These are phyloP conservation scores for Neonectria sp. DNA, from an alignment of 2,329 filamentous ascomycete species.

Conservation along the genomic window DNA sequence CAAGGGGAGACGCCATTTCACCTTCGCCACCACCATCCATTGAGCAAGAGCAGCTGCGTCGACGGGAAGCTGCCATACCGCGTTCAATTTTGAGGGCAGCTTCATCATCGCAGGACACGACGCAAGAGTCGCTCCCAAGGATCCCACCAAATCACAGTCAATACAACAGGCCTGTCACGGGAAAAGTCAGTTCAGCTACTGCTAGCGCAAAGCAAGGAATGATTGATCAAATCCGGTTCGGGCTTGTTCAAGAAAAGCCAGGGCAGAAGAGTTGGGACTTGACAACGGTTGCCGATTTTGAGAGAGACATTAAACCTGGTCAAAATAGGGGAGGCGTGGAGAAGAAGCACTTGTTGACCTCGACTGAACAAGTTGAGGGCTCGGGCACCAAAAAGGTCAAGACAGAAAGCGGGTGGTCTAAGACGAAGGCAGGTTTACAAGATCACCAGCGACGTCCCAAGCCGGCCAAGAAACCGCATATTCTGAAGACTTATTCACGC, in stretches of 20 bases:
- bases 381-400: constrained; percentile 35
- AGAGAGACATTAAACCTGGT: constrained; percentile 30
- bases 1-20: constrained; percentile 38
- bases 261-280: constrained; percentile 31
- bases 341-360: constrained; percentile 2
- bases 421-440: background rate
- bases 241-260: constrained; percentile 37
- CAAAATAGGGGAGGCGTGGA: constrained; percentile 1
- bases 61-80: constrained; percentile 49
- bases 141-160: constrained; percentile 38
- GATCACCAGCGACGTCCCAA: background rate
- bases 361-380: constrained; percentile 4
- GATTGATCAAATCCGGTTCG: constrained; percentile 49
- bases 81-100: constrained; percentile 55
- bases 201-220: constrained; percentile 34
- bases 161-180: constrained; percentile 42
- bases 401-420: constrained; percentile 12
- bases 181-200: constrained; percentile 22
- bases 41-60: constrained; percentile 54
- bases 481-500: constrained; percentile 30
- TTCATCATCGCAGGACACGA: constrained; percentile 30
- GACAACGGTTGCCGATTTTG: constrained; percentile 47
- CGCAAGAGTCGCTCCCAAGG: constrained; percentile 4
- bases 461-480: constrained; percentile 1
- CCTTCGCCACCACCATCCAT: constrained; percentile 51